Evolutionary conservation across 441 rosid species (phyloP).

Genomic region (Euphorbia schlechtendalii): DNA sequence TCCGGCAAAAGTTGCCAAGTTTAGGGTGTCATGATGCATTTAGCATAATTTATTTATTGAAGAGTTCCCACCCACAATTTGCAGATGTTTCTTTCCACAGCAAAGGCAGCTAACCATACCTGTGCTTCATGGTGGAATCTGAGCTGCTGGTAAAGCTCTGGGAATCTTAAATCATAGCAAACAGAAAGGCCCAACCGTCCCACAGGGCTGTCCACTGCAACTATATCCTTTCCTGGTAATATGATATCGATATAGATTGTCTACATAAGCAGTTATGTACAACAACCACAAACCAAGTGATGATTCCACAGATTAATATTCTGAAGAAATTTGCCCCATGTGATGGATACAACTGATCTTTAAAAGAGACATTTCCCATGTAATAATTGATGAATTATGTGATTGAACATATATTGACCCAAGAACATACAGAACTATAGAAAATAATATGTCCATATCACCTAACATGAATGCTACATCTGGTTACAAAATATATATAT

Average conservation of each 20-base stretch:
- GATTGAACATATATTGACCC: background rate
- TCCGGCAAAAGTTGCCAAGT: too few relatives aligned
- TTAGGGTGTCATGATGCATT: too few relatives aligned
- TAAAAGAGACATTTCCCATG: background rate
- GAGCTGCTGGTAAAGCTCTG: constrained; percentile 84
- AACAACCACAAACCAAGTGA: background rate
- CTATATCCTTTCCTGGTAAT: constrained; percentile 56
- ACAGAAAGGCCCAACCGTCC: constrained; percentile 87
- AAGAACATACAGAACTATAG: background rate
- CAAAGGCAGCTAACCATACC: constrained; percentile 30
- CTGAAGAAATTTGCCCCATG: background rate
- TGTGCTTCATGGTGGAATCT: constrained; percentile 75
- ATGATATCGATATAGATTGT: background rate
- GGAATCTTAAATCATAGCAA: constrained; percentile 96
- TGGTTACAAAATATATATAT: background rate
- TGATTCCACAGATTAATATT: background rate
- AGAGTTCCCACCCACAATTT: too few relatives aligned
- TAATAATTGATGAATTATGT: background rate
- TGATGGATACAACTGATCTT: background rate
- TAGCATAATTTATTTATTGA: too few relatives aligned
- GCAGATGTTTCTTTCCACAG: background rate
- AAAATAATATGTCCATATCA: background rate
- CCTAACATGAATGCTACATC: background rate
- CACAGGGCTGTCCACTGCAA: constrained; percentile 69
- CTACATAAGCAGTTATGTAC: constrained; percentile 5